phyloP scores from a whole-genome alignment of 1,139 yeast genomes.

The Saccharomyces hybrid region DNA sequence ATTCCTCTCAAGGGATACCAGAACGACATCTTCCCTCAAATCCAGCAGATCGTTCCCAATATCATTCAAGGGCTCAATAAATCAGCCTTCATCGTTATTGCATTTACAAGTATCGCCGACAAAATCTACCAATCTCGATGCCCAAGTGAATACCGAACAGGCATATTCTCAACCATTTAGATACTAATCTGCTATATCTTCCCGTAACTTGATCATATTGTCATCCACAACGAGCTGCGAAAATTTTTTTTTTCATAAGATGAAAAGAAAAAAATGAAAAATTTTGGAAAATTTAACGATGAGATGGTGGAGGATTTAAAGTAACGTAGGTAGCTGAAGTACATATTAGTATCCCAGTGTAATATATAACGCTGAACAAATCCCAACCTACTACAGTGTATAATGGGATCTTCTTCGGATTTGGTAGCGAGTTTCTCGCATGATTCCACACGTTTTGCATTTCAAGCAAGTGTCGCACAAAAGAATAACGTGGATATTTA shows the following conservation, averaged over 20 bases:
- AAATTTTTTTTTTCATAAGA: neutral
- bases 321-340: too few species aligned
- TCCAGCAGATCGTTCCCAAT: neutral
- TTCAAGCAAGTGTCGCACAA: slow-evolving; percentile 26
- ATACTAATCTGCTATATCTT: too few species aligned
- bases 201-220: too few species aligned
- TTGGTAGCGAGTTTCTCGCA: slow-evolving; percentile 29
- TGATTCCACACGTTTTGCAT: slow-evolving; percentile 28
- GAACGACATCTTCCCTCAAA: neutral
- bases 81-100: slow-evolving; percentile 2
- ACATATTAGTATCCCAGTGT: neutral
- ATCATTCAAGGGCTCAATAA: neutral
- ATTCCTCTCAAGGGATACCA: neutral
- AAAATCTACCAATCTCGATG: slow-evolving; percentile 14
- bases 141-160: slow-evolving; percentile 22
- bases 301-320: too few species aligned
- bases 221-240: slow-evolving; percentile 1
- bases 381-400: too few species aligned
- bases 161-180: slow-evolving; percentile 30
- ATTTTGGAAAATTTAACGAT: neutral
- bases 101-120: slow-evolving; percentile 22
- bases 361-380: neutral
- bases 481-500: slow-evolving; percentile 28
- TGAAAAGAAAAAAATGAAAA: neutral
- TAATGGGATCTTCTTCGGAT: slow-evolving; percentile 12